Percentiles rank a stretch among this genome's conserved stretches.
These are phyloP conservation scores for Zopfia rhizophila DNA, from an alignment of 2,329 filamentous ascomycete genomes.

Conservation along the genomic window DNA sequence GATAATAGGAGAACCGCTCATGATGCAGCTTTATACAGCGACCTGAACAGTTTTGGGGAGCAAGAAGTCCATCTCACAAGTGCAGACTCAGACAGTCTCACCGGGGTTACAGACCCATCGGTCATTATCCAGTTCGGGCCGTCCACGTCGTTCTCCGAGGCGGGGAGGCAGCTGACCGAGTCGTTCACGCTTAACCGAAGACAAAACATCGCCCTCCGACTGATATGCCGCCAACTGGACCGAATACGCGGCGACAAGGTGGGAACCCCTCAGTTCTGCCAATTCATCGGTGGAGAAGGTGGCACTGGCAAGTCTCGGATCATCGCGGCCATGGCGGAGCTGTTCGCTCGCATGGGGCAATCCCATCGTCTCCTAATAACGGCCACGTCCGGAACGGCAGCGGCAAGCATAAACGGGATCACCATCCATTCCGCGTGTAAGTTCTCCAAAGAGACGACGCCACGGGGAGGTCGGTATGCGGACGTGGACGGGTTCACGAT, in stretches of 20 bases:
- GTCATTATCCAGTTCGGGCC: too few relatives aligned
- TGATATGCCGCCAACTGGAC: slow-evolving; percentile 7
- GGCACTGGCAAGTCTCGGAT: slow-evolving; percentile 7
- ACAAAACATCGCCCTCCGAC: slow-evolving; percentile 3
- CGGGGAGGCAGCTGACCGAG: not conserved
- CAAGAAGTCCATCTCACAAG: too few relatives aligned
- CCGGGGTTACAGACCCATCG: too few relatives aligned
- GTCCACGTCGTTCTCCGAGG: too few relatives aligned
- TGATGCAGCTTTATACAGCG: too few relatives aligned
- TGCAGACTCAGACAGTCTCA: too few relatives aligned
- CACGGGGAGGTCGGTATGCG: too few relatives aligned
- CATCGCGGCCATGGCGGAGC: not conserved
- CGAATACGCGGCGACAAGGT: not conserved
- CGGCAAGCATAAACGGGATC: slow-evolving; percentile 6
- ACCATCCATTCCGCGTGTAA: slow-evolving; percentile 11
- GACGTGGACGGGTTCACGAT: not conserved
- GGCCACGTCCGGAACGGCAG: slow-evolving; percentile 2
- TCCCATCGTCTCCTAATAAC: slow-evolving; percentile 8
- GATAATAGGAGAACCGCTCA: too few relatives aligned
- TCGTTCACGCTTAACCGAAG: slow-evolving; percentile 3
- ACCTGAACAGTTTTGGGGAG: too few relatives aligned
- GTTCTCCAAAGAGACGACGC: slow-evolving; percentile 1
- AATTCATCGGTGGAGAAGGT: slow-evolving; percentile 9
- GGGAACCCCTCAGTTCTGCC: slow-evolving; percentile 1
- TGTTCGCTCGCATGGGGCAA: slow-evolving; percentile 4